These are phyloP conservation scores for Phoma sp. DNA, from an alignment of 2,329 filamentous ascomycete genomes.

Conservation along the genomic window DNA sequence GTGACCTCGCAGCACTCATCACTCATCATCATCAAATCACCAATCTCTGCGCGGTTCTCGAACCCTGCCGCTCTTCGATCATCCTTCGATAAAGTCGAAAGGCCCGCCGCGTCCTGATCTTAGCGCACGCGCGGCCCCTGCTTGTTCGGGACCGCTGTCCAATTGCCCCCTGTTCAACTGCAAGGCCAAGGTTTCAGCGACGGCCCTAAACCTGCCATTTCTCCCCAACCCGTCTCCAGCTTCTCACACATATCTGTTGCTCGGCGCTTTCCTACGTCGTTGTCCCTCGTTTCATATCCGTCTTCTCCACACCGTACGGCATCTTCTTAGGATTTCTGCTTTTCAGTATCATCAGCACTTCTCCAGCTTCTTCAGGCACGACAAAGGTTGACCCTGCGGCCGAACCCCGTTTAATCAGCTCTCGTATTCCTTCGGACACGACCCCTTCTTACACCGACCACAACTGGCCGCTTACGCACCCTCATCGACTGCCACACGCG, in stretches of 20 bases:
- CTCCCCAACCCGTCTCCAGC: slow-evolving; percentile 24
- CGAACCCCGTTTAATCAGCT: slow-evolving; percentile 37
- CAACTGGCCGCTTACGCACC: slow-evolving; percentile 8
- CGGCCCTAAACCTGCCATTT: slow-evolving; percentile 34
- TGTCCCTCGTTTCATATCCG: slow-evolving; percentile 45
- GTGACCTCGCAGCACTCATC: not conserved
- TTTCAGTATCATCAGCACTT: slow-evolving; percentile 20
- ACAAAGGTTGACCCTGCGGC: slow-evolving; percentile 47
- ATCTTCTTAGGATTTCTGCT: slow-evolving; percentile 9
- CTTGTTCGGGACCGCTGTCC: slow-evolving; percentile 28
- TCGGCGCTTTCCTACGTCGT: slow-evolving; percentile 28
- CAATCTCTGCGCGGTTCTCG: slow-evolving; percentile 24
- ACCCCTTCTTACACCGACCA: slow-evolving; percentile 19
- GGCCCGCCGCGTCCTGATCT: slow-evolving; percentile 17
- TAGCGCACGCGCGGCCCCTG: slow-evolving; percentile 36
- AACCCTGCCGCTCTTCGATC: slow-evolving; percentile 25
- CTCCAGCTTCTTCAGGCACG: slow-evolving; percentile 27
- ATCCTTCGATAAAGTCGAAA: slow-evolving; percentile 19
- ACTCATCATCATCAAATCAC: not conserved
- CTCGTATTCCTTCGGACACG: slow-evolving; percentile 19
- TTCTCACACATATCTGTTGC: slow-evolving; percentile 24
- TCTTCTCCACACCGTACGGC: slow-evolving; percentile 23
- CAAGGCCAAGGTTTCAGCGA: slow-evolving; percentile 36
- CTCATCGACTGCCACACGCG: not conserved
- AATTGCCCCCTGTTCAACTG: slow-evolving; percentile 28